These are phyloP conservation scores for Rhodomyrtus psidioides DNA, from an alignment of 441 rosid species.

Conservation along the genomic window DNA sequence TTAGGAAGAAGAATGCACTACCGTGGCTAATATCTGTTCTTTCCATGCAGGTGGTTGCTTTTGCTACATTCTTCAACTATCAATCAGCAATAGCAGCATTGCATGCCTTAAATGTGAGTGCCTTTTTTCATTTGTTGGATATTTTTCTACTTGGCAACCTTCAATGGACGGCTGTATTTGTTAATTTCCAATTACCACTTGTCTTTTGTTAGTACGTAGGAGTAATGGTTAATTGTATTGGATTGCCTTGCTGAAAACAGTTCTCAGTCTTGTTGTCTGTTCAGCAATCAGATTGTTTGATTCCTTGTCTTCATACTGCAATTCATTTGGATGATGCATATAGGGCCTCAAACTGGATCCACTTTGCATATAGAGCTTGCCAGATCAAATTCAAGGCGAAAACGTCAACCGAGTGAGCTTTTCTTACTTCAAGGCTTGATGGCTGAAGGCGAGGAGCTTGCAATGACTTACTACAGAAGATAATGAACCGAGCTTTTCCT, in stretches of 20 bases:
- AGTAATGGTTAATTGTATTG: not conserved
- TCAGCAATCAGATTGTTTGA: not conserved
- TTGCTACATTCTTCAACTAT: conserved; percentile 76
- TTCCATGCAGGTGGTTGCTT: conserved; percentile 67
- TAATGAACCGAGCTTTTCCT: no score
- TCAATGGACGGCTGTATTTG: not conserved
- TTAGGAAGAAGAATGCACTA: not conserved
- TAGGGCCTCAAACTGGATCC: conserved; percentile 76
- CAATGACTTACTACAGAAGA: no score
- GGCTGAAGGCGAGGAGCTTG: no score
- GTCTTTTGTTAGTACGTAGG: not conserved
- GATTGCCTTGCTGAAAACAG: not conserved
- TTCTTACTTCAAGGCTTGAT: no score
- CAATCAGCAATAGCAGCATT: conserved; percentile 59
- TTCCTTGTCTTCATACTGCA: not conserved
- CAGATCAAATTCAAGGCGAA: conserved; percentile 75
- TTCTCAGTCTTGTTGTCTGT: not conserved
- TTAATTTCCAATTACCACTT: not conserved
- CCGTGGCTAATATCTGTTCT: not conserved
- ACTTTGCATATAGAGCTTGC: conserved; percentile 75
- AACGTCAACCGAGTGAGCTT: conserved; percentile 53
- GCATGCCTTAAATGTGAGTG: conserved; percentile 63
- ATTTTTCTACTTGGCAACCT: not conserved
- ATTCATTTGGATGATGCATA: conserved; percentile 4
- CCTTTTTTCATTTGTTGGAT: not conserved